phyloP scores from a whole-genome alignment of 129 eudicot genomes.

The Saussurea involucrata region DNA sequence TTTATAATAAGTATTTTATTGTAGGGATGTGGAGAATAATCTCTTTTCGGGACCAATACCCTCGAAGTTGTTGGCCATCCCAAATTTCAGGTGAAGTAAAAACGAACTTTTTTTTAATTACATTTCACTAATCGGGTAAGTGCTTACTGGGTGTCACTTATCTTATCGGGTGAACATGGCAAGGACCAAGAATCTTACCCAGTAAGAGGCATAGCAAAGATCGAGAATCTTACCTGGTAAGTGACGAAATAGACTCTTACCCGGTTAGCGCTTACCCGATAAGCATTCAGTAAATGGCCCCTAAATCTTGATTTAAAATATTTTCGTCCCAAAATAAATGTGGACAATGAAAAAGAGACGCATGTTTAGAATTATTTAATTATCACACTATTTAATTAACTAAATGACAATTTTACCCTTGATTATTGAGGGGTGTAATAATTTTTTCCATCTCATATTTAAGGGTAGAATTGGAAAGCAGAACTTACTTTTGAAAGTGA shows the following conservation, averaged over 20 bases:
- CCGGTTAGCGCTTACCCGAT: too few species aligned
- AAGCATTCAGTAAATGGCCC: neutral
- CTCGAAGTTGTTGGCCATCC: constrained; percentile 50
- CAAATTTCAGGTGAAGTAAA: constrained; percentile 68
- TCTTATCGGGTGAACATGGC: too few species aligned
- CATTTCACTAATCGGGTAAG: neutral
- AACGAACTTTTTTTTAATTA: neutral
- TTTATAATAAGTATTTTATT: constrained; percentile 7
- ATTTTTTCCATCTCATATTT: neutral
- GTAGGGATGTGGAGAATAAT: constrained; percentile 81
- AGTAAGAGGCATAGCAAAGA: neutral
- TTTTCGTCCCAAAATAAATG: neutral
- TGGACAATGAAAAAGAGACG: neutral
- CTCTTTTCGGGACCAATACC: constrained; percentile 96
- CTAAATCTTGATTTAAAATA: neutral
- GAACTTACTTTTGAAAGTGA: neutral
- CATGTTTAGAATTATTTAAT: neutral
- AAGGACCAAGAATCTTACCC: neutral
- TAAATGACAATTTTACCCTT: neutral
- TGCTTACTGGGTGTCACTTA: too few species aligned
- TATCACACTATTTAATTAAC: neutral
- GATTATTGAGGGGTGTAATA: neutral
- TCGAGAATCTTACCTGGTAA: too few species aligned
- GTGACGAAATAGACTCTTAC: too few species aligned
- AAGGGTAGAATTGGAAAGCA: neutral